Percentiles rank a stretch among this genome's conserved stretches.
Conservation (phyloP, 2,329 filamentous ascomycete genomes). For the Aspergillus awamori region DNA sequence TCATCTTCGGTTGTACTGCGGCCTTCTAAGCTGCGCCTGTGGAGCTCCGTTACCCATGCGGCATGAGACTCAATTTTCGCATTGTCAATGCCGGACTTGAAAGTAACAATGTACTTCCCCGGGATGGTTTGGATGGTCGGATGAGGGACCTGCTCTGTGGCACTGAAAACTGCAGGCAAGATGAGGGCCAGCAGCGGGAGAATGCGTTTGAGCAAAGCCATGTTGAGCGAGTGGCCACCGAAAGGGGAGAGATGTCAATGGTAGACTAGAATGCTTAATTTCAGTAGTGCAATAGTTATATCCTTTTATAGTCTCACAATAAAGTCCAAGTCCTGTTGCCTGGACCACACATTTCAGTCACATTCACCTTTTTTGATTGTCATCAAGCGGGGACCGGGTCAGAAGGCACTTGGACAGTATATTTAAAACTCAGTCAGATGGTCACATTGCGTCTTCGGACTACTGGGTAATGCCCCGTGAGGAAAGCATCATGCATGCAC, state of each 20-base stretch:
- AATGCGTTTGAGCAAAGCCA: slow-evolving; percentile 26
- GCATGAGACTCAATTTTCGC: slow-evolving; percentile 25
- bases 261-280: background rate
- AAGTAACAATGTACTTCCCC: slow-evolving; percentile 30
- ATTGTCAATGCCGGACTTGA: slow-evolving; percentile 24
- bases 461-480: slow-evolving; percentile 24
- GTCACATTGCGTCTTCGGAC: slow-evolving; percentile 29
- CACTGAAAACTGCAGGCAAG: slow-evolving; percentile 26
- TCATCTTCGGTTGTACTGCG: slow-evolving; percentile 17
- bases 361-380: background rate
- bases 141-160: slow-evolving; percentile 19
- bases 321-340: background rate
- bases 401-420: slow-evolving; percentile 4
- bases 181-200: slow-evolving; percentile 28
- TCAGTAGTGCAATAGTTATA: background rate
- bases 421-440: slow-evolving; percentile 24
- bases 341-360: background rate
- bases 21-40: slow-evolving; percentile 24
- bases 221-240: background rate
- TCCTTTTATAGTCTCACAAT: background rate
- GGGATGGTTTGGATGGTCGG: slow-evolving; percentile 20
- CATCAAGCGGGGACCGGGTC: slow-evolving; percentile 16
- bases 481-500: slow-evolving; percentile 16
- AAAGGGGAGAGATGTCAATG: background rate
- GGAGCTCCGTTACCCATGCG: slow-evolving; percentile 25